phyloP scores from a whole-genome alignment of 2,329 filamentous ascomycete species.

The Fusarium nygamai region DNA sequence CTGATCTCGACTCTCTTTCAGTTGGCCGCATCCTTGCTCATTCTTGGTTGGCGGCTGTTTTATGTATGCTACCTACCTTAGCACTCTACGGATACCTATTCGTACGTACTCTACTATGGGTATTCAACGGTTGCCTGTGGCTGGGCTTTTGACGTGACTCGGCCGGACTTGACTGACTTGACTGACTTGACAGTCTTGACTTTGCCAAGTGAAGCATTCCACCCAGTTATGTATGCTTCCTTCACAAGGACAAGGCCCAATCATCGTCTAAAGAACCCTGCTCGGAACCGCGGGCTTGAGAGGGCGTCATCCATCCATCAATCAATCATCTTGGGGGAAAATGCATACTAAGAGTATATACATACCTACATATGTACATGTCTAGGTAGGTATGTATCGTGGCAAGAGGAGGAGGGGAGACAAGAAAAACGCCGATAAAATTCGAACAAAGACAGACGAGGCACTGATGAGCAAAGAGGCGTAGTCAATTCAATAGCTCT shows the following conservation, averaged over 20 bases:
- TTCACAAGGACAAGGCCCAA: slow-evolving; percentile 8
- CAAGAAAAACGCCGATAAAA: neutral
- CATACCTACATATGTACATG: neutral
- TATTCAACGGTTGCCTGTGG: slow-evolving; percentile 9
- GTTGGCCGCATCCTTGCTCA: neutral
- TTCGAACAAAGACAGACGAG: neutral
- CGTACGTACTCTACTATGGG: neutral
- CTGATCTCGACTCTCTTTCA: neutral
- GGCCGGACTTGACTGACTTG: neutral
- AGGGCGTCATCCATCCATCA: slow-evolving; percentile 9
- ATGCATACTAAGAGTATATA: neutral
- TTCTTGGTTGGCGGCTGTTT: slow-evolving; percentile 7
- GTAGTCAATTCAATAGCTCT: slow-evolving; percentile 11
- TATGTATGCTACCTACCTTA: neutral
- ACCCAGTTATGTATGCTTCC: neutral
- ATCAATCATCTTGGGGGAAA: neutral
- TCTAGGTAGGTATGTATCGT: neutral
- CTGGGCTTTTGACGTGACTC: neutral
- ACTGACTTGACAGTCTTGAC: neutral
- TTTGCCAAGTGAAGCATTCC: slow-evolving; percentile 27
- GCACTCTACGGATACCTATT: neutral
- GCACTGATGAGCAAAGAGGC: slow-evolving; percentile 4
- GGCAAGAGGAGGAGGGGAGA: neutral
- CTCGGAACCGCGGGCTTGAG: slow-evolving; percentile 12
- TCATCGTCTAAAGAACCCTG: slow-evolving; percentile 14